Conservation (phyloP, 2,329 filamentous ascomycete genomes). For the Thermomyces lanuginosus region DNA sequence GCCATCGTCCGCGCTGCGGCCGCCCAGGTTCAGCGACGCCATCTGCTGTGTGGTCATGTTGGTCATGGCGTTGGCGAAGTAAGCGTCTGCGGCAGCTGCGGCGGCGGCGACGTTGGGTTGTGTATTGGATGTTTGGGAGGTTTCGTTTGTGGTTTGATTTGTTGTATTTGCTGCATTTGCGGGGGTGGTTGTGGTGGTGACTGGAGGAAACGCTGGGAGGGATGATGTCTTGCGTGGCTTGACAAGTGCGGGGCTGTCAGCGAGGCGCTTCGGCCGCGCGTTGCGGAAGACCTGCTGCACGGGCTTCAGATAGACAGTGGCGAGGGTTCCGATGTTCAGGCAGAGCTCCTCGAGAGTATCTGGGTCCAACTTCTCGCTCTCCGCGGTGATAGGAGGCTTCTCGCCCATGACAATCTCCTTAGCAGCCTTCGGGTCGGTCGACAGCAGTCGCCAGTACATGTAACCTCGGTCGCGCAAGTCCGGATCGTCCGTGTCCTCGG, state of each 20-base stretch:
- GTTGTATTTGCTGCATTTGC: slow-evolving; percentile 14
- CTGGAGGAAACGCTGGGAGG: too few relatives aligned
- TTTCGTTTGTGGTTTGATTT: too few relatives aligned
- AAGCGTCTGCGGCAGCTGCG: slow-evolving; percentile 71
- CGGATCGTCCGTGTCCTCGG: slow-evolving; percentile 97
- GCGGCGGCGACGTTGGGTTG: slow-evolving; percentile 56
- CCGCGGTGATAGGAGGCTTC: slow-evolving; percentile 89
- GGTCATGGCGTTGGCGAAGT: too few relatives aligned
- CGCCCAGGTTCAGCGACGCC: slow-evolving; percentile 52
- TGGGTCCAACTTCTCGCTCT: slow-evolving; percentile 85
- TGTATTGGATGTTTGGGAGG: neutral
- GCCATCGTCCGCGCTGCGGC: slow-evolving; percentile 48
- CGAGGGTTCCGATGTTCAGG: slow-evolving; percentile 84
- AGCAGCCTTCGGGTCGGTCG: slow-evolving; percentile 74
- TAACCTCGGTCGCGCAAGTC: slow-evolving; percentile 90
- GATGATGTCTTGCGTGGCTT: slow-evolving; percentile 43
- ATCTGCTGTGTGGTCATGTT: slow-evolving; percentile 59
- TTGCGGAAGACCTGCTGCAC: slow-evolving; percentile 93
- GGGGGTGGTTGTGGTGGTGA: slow-evolving; percentile 17
- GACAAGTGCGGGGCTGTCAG: slow-evolving; percentile 75
- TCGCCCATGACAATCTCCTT: slow-evolving; percentile 90
- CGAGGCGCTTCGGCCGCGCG: slow-evolving; percentile 61
- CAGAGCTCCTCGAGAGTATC: slow-evolving; percentile 92
- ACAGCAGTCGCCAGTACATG: slow-evolving; percentile 98
- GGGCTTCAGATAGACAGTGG: slow-evolving; percentile 93